These are phyloP conservation scores for Herpomyces periplanetae DNA, from an alignment of 2,329 filamentous ascomycete genomes.

Conservation along the genomic window DNA sequence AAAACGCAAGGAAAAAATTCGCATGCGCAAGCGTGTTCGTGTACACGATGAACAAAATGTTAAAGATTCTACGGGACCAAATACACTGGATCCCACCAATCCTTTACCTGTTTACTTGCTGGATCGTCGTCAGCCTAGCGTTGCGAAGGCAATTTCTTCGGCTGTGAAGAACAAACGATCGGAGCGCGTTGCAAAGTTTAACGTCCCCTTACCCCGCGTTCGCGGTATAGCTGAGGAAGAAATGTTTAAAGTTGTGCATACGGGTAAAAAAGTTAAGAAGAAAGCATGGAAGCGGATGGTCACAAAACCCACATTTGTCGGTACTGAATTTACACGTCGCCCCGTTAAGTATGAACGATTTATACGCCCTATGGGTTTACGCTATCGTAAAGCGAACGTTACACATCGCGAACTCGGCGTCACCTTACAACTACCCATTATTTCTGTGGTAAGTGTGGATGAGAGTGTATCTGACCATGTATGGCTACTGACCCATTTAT, in stretches of 20 bases:
- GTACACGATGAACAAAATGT: conserved; percentile 84
- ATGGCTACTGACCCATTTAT: too few relatives aligned
- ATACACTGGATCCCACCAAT: conserved; percentile 35
- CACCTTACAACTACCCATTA: conserved; percentile 34
- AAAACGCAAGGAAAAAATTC: conserved; percentile 74
- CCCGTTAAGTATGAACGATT: conserved; percentile 31
- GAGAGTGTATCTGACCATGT: too few relatives aligned
- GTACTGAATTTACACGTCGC: conserved; percentile 48
- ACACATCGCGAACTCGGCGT: conserved; percentile 40
- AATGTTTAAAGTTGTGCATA: conserved; percentile 89
- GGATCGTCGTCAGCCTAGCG: conserved; percentile 28
- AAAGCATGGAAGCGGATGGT: conserved; percentile 36
- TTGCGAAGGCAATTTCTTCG: conserved; percentile 32
- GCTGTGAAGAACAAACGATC: conserved; percentile 82
- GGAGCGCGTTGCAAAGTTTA: conserved; percentile 77
- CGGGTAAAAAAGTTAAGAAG: conserved; percentile 69
- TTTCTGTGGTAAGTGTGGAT: too few relatives aligned
- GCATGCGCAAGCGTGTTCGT: conserved; percentile 79
- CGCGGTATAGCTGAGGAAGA: conserved; percentile 76
- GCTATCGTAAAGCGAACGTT: conserved; percentile 20
- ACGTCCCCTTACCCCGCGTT: conserved; percentile 69
- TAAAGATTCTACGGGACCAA: conserved; percentile 43
- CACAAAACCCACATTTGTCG: conserved; percentile 52
- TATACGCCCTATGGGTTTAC: conserved; percentile 16
- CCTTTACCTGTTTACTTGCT: conserved; percentile 72